Evolutionary conservation across 1,139 yeast species (phyloP), one percentile per base, ranked within the genome.

Genomic region (Pneumocystis canis): DNA sequence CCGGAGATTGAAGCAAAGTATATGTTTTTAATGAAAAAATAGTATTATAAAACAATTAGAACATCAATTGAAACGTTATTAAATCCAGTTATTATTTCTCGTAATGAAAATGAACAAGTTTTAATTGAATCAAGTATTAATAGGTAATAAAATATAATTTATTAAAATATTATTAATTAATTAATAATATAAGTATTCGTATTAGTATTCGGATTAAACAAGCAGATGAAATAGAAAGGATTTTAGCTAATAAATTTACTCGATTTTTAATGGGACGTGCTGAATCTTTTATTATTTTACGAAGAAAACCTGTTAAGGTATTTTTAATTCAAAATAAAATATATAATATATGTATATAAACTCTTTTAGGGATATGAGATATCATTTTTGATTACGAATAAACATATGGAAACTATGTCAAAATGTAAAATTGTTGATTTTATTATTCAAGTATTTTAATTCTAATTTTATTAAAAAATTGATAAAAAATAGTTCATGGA

Each of bases 181-280:
- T 5, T 39, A 11, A 25, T 3, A 4, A 20, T 18, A 2, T 1
- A 9, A 39, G 39, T 33, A 77, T 76, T 57, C 82, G 98, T 71
- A 86, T 92, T 39, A 86, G 95, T 60, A 86, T 92, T 70, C 87
- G 86, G 73, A 92, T 92, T 74, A 92, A 92, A 74, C 98, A 92
- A 75, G 95, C 96, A 7, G 99, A 92, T 74, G 98, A 92, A 74
- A 92, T 94, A 72, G 99, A 92, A 76, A 87, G 84, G 70, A 89
- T 92, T 65, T 79, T 92, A 69, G 98, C 92, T 59, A 96, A 89
- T 73, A 89, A 90, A 74, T 92, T 92, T 75, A 86, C 97, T 14
- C 79, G 97, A 68, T 92, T 92, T 74, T 80, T 92, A 73, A 90
- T 96, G 39, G 89, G 92, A 61, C 84, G 98, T 74, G 98, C 99